phyloP scores from a whole-genome alignment of 345 rosid species.

The Melaleuca quinquenervia region DNA sequence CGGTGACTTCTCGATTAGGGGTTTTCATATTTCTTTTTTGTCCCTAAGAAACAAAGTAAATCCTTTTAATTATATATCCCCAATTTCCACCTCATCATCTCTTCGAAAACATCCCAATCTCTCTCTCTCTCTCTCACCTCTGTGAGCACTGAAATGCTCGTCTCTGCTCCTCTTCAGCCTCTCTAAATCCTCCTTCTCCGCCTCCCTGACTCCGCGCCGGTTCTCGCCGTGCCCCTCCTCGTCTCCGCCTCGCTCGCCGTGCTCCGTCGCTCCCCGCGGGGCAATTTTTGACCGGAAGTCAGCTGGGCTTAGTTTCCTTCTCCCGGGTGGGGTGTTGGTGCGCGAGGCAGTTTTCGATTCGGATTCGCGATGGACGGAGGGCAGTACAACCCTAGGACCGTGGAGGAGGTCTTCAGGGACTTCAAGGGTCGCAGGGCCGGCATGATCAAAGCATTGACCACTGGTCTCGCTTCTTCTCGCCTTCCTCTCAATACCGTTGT shows the following conservation, averaged over 20 bases:
- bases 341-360: neutral
- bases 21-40: too few relatives aligned
- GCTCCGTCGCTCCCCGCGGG: neutral
- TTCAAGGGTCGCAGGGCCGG: slow-evolving; percentile 75
- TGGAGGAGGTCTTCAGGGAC: slow-evolving; percentile 73
- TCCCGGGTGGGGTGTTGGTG: neutral
- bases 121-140: neutral
- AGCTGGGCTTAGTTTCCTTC: neutral
- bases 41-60: neutral
- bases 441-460: slow-evolving; percentile 61
- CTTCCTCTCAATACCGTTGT: neutral
- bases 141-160: neutral
- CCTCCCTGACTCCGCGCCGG: neutral
- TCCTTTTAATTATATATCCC: neutral
- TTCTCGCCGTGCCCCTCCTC: neutral
- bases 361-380: slow-evolving; percentile 8
- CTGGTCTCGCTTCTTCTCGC: slow-evolving; percentile 27
- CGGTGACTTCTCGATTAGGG: neutral
- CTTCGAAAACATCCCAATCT: neutral
- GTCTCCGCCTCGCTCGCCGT: neutral
- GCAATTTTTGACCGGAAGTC: neutral
- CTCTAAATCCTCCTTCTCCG: neutral
- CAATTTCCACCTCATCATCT: neutral
- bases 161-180: neutral
- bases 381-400: slow-evolving; percentile 53